A percentile compares a stretch with the other conserved stretches of the same genome.
Conservation (phyloP, 768 basidiomycete species). For the Pleurotus eryngii region DNA sequence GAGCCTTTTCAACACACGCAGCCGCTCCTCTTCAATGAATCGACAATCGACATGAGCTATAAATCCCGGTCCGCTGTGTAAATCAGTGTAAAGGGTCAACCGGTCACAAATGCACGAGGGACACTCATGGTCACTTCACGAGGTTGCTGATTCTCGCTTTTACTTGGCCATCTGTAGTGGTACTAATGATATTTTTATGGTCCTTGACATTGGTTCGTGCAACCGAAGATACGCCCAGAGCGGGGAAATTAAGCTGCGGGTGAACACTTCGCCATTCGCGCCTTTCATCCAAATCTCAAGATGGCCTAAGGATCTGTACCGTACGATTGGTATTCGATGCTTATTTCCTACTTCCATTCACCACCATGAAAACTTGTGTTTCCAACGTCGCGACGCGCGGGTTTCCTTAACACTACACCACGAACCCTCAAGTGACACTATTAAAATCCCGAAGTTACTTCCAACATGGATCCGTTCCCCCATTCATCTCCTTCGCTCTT, state of each 20-base stretch:
- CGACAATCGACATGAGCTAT: too few species aligned
- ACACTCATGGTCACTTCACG: too few species aligned
- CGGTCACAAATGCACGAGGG: too few species aligned
- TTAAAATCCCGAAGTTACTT: constrained; percentile 1
- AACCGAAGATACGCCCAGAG: not conserved
- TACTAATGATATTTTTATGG: not conserved
- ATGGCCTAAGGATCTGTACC: too few species aligned
- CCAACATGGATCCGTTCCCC: not conserved
- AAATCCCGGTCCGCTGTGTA: too few species aligned
- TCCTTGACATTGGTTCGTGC: not conserved
- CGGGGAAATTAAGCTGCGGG: not conserved
- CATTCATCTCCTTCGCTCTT: not conserved
- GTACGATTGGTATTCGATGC: not conserved
- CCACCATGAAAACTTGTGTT: not conserved
- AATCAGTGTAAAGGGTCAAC: too few species aligned
- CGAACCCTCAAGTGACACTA: not conserved
- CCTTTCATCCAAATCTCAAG: not conserved
- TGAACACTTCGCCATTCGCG: not conserved
- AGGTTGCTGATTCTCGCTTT: too few species aligned
- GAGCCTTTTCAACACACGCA: too few species aligned
- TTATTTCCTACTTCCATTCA: not conserved
- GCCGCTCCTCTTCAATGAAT: too few species aligned
- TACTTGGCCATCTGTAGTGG: not conserved
- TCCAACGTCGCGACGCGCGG: not conserved
- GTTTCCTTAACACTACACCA: not conserved